phyloP scores from a whole-genome alignment of 768 basidiomycete species.

The Paxillus ammoniavirescens region DNA sequence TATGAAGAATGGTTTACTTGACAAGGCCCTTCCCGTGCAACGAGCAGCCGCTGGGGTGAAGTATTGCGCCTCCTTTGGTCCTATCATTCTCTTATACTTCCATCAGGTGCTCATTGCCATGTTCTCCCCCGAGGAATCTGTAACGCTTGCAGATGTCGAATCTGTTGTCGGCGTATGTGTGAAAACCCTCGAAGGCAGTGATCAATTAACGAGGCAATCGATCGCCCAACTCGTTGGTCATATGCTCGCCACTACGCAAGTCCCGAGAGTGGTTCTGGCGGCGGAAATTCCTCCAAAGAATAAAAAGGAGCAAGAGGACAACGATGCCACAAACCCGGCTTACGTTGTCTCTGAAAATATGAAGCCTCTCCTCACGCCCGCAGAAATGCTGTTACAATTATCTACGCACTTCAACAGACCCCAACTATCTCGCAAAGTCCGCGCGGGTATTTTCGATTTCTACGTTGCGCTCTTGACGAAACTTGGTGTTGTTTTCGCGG shows the following conservation, averaged over 20 bases:
- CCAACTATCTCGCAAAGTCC: conserved; percentile 61
- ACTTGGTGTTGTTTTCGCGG: conserved; percentile 77
- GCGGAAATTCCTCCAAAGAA: conserved; percentile 53
- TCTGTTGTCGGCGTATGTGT: conserved; percentile 62
- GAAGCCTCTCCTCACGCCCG: conserved; percentile 67
- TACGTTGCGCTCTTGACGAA: conserved; percentile 75
- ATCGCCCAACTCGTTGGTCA: conserved; percentile 81
- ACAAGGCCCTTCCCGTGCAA: conserved; percentile 85
- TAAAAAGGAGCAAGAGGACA: conserved; percentile 62
- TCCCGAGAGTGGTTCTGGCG: conserved; percentile 48
- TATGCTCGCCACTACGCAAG: conserved; percentile 81
- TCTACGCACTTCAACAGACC: conserved; percentile 81
- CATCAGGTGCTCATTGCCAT: conserved; percentile 54
- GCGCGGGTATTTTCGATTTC: conserved; percentile 87
- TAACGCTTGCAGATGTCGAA: conserved; percentile 73
- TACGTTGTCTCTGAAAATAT: conserved; percentile 49
- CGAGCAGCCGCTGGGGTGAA: conserved; percentile 76
- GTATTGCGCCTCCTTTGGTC: conserved; percentile 9
- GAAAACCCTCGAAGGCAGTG: conserved; percentile 76
- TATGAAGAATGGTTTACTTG: conserved; percentile 68
- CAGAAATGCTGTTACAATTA: conserved; percentile 81
- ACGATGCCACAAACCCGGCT: conserved; percentile 50
- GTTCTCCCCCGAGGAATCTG: conserved; percentile 54
- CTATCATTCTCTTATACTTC: conserved; percentile 14
- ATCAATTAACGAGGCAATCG: conserved; percentile 79